Evolutionary conservation across 202 grass and related monocot genomes (phyloP), one percentile per base, ranked within the genome.

Genomic region (Saccharum hybrid): DNA sequence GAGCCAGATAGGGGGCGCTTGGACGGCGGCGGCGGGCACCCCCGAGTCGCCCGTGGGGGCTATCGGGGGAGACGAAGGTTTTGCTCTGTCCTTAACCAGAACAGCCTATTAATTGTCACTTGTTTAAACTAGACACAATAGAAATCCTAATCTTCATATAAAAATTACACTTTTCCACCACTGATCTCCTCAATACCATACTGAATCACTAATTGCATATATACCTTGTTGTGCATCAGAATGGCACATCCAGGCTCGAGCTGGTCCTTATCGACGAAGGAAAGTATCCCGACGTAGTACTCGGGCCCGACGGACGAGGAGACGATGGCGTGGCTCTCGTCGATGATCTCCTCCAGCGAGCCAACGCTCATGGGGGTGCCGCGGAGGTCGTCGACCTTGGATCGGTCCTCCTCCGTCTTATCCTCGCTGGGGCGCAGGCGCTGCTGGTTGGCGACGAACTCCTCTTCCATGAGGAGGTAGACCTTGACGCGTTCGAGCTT

Each of bases 181-280:
- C 11, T 6, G 46, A 31, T 38, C 0, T 11, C 23, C 51, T 40
- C 4, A 79, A 61, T 34, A 69, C 42, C 7, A 39, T 11, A 16
- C 14, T 11, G 10, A 87, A 59, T 51, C 63, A 74, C 56, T 80
- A 80, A 75, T 15, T 59, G 71, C 26, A 75, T 3, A 49, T 30
- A 68, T 84, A 88, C 96, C 96, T 98, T 98, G 60, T 95, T 93
- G 57, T 98, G 92, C 96, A 98, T 93, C 41, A 98, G 83, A 49
- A 98, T 98, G 64, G 96, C 75, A 37, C 96, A 95, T 9, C 96
- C 92, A 1, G 96, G 96, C 59, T 95, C 96, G 11, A 98, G 92
- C 66, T 98, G 96, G 81, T 98, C 96, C 85, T 98, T 98, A 79
- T 98, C 96, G 60, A 95, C 96, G 79, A 98, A 95, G 7, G 92